phyloP scores from a whole-genome alignment of 2,329 filamentous ascomycete species.

The Fusarium brachygibbosum region DNA sequence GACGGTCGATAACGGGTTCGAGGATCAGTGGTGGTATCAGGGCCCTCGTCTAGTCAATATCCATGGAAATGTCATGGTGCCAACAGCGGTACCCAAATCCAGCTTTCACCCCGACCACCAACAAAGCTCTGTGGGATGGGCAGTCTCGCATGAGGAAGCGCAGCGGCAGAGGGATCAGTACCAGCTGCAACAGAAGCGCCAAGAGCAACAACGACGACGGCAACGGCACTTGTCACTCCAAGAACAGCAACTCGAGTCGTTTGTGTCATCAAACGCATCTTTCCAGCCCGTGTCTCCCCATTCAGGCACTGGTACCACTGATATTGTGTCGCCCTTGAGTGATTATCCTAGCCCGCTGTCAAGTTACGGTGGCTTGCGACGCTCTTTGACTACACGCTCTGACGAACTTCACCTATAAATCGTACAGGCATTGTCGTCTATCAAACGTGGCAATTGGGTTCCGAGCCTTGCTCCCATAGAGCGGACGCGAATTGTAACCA shows the following conservation, averaged over 20 bases:
- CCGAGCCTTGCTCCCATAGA: not conserved
- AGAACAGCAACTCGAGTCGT: conserved; percentile 20
- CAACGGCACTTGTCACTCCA: conserved; percentile 32
- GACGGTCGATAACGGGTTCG: conserved; percentile 70
- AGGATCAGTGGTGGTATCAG: conserved; percentile 70
- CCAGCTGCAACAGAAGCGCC: conserved; percentile 21
- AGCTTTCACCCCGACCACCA: conserved; percentile 27
- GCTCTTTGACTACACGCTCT: conserved; percentile 47
- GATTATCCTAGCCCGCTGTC: conserved; percentile 46
- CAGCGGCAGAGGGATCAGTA: conserved; percentile 20
- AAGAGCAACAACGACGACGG: conserved; percentile 13
- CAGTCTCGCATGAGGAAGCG: conserved; percentile 22
- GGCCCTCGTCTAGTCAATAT: conserved; percentile 53
- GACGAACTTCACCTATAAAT: conserved; percentile 42
- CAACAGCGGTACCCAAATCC: conserved; percentile 31
- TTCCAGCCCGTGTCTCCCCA: conserved; percentile 32
- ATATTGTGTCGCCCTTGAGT: conserved; percentile 47
- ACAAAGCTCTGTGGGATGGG: conserved; percentile 39
- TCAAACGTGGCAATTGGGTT: not conserved
- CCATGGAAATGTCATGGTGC: conserved; percentile 38
- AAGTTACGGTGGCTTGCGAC: conserved; percentile 38
- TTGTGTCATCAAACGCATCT: conserved; percentile 28
- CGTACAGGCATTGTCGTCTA: no score
- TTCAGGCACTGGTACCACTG: conserved; percentile 41
- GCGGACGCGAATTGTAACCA: no score